Base-by-base conservation (phyloP, 129 eudicot genomes). In the Saposhnikovia divaricata region DNA sequence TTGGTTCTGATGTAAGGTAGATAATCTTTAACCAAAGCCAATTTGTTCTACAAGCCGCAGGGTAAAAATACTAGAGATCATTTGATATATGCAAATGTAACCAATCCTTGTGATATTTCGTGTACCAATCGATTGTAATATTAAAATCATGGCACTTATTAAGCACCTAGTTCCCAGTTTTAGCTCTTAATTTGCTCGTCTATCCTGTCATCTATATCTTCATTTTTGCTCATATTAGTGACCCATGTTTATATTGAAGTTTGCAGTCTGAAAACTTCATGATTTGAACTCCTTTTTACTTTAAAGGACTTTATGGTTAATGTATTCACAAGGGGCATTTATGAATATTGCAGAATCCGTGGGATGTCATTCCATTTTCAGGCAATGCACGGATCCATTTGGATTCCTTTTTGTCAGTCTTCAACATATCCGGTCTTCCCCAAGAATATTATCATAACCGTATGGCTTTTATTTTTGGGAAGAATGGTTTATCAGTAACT, bases 401-500 rank as follows among this genome's bases (percentile, higher is more conserved):
- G 85, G 96, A 96, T 86, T 89, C 99, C 63, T 96, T 96, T 87
- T 89, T 96, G 88, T 96, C 99, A 70, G 97, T 91, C 76, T 96
- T 96, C 90, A 89, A 92, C 88, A 91, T 96, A 76, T 87, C 91
- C 39, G 99, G 98, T 31, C 88, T 91, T 75, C 92, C 89, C 3
- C 87, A 84, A 44, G 98, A 92, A 79, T 96, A 96, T 84, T 92
- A 96, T 83, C 90, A 92, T 86, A 92, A 90, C 50, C 82, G 99
- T 96, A 92, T 39, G 85, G 65, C 23, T 74, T 21, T 73, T 72
- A 65, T 78, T 78, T 31, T 72, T 59, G 78, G 8, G 9, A 28
- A 68, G 4, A 28, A 57, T 25, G 9, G 15, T 61, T 70, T 75
- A 31, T 46, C 38, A 21, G 25, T 71, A 55, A 45, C 42, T 18